phyloP scores from a whole-genome alignment of 2,329 filamentous ascomycete species.

The Fonsecaea pugnacius region DNA sequence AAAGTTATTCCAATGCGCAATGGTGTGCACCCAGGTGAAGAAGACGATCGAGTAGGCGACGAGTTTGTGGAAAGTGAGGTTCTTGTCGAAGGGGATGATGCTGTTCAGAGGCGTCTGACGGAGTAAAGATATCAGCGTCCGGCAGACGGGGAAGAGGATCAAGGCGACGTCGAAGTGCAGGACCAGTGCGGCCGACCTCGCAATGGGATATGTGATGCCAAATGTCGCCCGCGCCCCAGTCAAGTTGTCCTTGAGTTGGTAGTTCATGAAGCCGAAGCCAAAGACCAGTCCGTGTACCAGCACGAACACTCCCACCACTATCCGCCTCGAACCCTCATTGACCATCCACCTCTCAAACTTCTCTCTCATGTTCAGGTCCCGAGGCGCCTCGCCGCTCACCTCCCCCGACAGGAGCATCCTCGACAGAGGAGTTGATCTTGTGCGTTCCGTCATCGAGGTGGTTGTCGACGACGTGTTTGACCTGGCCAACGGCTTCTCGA shows the following conservation, averaged over 20 bases:
- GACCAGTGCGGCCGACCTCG: slow-evolving; percentile 73
- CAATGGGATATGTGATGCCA: slow-evolving; percentile 76
- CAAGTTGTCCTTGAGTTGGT: slow-evolving; percentile 74
- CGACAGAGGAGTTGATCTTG: slow-evolving; percentile 80
- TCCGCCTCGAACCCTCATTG: slow-evolving; percentile 80
- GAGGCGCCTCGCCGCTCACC: slow-evolving; percentile 74
- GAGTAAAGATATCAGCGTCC: slow-evolving; percentile 79
- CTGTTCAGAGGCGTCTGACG: slow-evolving; percentile 82
- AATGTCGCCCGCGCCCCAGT: slow-evolving; percentile 69
- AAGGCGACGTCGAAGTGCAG: slow-evolving; percentile 82
- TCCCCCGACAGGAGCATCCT: slow-evolving; percentile 82
- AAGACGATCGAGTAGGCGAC: slow-evolving; percentile 88
- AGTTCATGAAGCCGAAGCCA: slow-evolving; percentile 78
- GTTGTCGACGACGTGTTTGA: slow-evolving; percentile 31
- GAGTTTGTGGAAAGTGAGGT: slow-evolving; percentile 74
- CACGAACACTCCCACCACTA: slow-evolving; percentile 79
- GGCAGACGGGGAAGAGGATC: slow-evolving; percentile 72
- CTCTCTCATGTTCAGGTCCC: slow-evolving; percentile 69
- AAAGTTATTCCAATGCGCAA: slow-evolving; percentile 87
- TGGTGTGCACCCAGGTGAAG: slow-evolving; percentile 83
- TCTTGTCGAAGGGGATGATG: slow-evolving; percentile 71
- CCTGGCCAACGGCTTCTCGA: slow-evolving; percentile 36
- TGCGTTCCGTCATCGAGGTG: slow-evolving; percentile 60
- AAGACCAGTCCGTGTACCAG: slow-evolving; percentile 76
- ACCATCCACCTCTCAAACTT: slow-evolving; percentile 87